phyloP scores from a whole-genome alignment of 345 rosid genomes.

The Noccaea bulbosa region DNA sequence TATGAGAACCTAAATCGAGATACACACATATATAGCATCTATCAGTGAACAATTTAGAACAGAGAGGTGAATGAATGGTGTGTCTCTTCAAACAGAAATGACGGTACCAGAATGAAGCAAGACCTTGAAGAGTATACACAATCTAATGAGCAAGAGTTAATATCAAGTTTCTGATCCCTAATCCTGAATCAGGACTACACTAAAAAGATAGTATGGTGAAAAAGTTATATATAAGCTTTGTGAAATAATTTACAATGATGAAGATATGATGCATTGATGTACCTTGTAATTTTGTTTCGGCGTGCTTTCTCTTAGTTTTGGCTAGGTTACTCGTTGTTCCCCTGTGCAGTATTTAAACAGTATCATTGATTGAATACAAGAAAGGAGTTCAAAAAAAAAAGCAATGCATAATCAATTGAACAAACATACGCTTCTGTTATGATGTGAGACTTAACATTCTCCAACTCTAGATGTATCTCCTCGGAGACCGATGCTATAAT shows the following conservation, averaged over 20 bases:
- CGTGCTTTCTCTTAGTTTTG: constrained; percentile 74
- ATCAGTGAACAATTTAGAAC: background rate
- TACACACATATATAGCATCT: background rate
- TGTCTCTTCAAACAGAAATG: constrained; percentile 19
- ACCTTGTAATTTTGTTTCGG: constrained; percentile 79
- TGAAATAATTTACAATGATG: constrained; percentile 13
- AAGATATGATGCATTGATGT: constrained; percentile 6
- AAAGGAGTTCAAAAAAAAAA: too few species aligned
- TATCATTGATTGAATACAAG: constrained; percentile 35
- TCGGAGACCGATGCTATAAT: constrained; percentile 74
- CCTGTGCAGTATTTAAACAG: constrained; percentile 51
- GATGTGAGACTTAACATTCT: constrained; percentile 68
- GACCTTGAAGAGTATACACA: constrained; percentile 7
- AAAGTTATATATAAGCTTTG: background rate
- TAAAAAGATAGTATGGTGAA: constrained; percentile 1
- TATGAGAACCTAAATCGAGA: constrained; percentile 10
- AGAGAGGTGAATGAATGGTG: constrained; percentile 24
- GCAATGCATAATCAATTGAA: constrained; percentile 23
- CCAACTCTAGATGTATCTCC: constrained; percentile 64
- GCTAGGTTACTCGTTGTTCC: constrained; percentile 59
- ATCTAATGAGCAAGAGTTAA: constrained; percentile 6
- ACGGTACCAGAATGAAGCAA: constrained; percentile 8
- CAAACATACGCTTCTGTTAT: constrained; percentile 69
- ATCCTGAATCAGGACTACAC: constrained; percentile 17
- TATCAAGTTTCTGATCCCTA: constrained; percentile 14